Evolutionary conservation across 2,329 filamentous ascomycete species (phyloP), one percentile per base, ranked within the genome.

Genomic region (Diaporthe sp.): DNA sequence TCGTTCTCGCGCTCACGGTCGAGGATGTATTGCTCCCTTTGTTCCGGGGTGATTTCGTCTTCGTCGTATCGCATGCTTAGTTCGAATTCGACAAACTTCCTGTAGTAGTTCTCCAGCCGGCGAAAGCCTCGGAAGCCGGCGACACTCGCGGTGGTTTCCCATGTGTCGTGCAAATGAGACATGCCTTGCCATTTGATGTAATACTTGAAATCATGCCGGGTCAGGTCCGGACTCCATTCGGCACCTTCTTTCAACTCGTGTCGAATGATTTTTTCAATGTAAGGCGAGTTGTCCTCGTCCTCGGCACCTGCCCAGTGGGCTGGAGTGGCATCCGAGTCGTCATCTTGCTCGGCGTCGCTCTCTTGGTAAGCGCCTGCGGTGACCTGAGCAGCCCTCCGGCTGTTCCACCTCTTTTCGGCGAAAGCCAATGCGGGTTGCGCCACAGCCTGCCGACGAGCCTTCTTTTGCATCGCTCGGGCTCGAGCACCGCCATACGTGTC

Each of bases 101-200:
- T 92, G 84, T 94, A 96, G 86, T 98, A 99, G 83, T 99, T 99
- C 82, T 98, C 97, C 10, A 99, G 89, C 75, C 96, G 95, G 67
- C 96, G 94, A 79, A 93, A 93, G 76, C 97, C 96, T 77, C 95
- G 94, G 82, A 93, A 94, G n/a, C 92, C 90, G 34, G 91, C 89
- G 39, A 98, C 90, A 28, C 88, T 90, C 73, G 94, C 92, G 76
- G 93, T 93, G 0, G 92, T 93, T 84, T 98, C 96, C 96, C 97
- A 99, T 0, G 95, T 98, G 74, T 97, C 94, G 86, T 99, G 97
- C 80, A 98, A 93, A 83, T 99, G 95, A 15, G 97, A 98, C 84
- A 95, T 95, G 79, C 93, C 95, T 84, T 98, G 95, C 97, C 97
- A 99, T 86, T 99, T 99, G 85, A 99, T 95, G 84, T 93, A 91